Conservation (phyloP, 2,329 filamentous ascomycete species). For the Xylariomycetidae sp. region DNA sequence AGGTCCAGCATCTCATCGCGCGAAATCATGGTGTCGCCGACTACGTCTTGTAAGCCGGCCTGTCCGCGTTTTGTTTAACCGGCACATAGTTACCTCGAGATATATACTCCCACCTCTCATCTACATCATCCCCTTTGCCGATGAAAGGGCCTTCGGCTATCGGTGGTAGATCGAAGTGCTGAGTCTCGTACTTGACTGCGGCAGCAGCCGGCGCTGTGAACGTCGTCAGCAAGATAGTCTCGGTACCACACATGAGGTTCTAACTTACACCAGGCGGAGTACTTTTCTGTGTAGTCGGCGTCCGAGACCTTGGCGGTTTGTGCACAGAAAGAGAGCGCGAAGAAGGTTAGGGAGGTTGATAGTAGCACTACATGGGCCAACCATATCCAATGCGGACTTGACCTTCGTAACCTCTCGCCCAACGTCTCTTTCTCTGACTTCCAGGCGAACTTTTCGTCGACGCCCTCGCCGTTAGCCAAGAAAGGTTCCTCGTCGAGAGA, state of each 20-base stretch:
- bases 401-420: constrained; percentile 10
- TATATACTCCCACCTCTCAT: constrained; percentile 46
- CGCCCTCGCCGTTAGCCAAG: constrained; percentile 19
- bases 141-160: constrained; percentile 45
- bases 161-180: constrained; percentile 43
- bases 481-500: constrained; percentile 33
- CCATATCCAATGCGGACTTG: constrained; percentile 33
- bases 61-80: not conserved
- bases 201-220: constrained; percentile 38
- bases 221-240: constrained; percentile 4
- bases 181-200: constrained; percentile 42
- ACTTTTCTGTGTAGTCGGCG: constrained; percentile 29
- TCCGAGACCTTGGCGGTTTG: constrained; percentile 30
- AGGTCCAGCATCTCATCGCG: constrained; percentile 47
- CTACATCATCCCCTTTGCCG: constrained; percentile 50
- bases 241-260: too few relatives aligned
- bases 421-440: constrained; percentile 9
- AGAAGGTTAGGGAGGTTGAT: constrained; percentile 33
- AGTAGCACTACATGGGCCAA: constrained; percentile 33
- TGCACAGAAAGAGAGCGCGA: constrained; percentile 33
- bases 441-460: constrained; percentile 20
- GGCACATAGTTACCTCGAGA: constrained; percentile 17
- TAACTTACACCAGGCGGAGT: constrained; percentile 42
- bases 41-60: constrained; percentile 25
- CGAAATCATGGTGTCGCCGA: constrained; percentile 56